phyloP scores from a whole-genome alignment of 1,139 yeast genomes.

The Wickerhamomyces sp. region DNA sequence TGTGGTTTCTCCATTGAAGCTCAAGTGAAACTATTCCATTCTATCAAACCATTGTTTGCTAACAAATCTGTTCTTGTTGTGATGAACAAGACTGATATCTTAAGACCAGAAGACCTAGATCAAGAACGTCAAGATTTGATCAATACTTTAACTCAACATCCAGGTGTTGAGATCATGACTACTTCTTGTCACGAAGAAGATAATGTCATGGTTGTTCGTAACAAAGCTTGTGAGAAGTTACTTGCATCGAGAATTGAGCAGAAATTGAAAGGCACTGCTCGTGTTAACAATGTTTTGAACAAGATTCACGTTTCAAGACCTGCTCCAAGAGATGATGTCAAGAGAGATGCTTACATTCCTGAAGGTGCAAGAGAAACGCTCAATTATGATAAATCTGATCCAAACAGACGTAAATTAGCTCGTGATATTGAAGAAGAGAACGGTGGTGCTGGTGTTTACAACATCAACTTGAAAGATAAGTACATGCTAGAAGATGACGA shows the following conservation, averaged over 20 bases:
- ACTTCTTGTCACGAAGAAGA: constrained; percentile 94
- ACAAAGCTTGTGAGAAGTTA: constrained; percentile 94
- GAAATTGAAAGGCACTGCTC: constrained; percentile 88
- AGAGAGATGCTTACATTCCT: constrained; percentile 78
- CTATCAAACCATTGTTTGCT: constrained; percentile 94
- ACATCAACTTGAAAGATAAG: constrained; percentile 87
- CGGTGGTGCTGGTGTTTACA: constrained; percentile 98
- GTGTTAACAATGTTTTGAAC: constrained; percentile 85
- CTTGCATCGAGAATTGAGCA: constrained; percentile 95
- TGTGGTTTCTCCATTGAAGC: constrained; percentile 98
- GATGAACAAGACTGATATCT: constrained; percentile 90
- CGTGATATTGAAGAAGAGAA: constrained; percentile 89
- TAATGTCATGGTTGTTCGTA: constrained; percentile 92
- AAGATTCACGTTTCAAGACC: constrained; percentile 95
- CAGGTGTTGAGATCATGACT: constrained; percentile 89
- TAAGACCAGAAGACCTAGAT: constrained; percentile 78
- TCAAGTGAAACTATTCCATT: constrained; percentile 93
- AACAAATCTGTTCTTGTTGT: constrained; percentile 95
- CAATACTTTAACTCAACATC: constrained; percentile 53
- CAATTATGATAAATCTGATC: constrained; percentile 77
- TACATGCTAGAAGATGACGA: constrained; percentile 91
- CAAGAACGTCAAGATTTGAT: constrained; percentile 71
- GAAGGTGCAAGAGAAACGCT: constrained; percentile 55
- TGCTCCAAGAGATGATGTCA: constrained; percentile 78
- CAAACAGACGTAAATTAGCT: constrained; percentile 76